phyloP scores from a whole-genome alignment of 306 rosid genomes.

The Cyclanthera cordifolia region DNA sequence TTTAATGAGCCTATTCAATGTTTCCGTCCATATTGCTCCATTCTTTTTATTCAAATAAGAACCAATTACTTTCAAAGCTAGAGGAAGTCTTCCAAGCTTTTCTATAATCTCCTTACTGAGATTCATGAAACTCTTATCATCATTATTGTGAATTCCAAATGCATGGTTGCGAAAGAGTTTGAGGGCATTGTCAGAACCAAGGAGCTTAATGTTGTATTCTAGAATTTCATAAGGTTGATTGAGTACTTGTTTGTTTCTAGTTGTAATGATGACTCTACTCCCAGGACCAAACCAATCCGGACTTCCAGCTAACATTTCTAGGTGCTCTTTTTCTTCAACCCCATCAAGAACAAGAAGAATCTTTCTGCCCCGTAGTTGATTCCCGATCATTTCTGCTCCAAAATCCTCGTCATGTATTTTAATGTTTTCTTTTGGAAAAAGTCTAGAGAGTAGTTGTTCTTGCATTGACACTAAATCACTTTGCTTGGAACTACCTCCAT shows the following conservation, averaged over 20 bases:
- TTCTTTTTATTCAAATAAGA: neutral
- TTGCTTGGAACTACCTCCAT: neutral
- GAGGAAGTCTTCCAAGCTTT: conserved; percentile 6
- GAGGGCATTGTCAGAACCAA: neutral
- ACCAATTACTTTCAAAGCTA: neutral
- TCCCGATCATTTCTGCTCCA: neutral
- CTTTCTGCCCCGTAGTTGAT: neutral
- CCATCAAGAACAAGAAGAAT: neutral
- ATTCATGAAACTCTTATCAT: neutral
- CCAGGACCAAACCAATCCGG: neutral
- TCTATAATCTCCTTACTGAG: neutral
- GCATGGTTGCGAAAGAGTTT: neutral
- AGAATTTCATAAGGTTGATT: neutral
- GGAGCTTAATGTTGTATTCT: neutral
- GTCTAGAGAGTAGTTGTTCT: neutral
- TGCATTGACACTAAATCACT: neutral
- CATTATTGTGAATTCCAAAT: neutral
- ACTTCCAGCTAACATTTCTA: neutral
- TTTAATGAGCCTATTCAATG: neutral
- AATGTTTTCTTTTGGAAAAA: neutral
- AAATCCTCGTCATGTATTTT: neutral
- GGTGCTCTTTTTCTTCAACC: neutral
- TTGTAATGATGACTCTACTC: conserved; percentile 13
- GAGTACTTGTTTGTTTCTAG: neutral
- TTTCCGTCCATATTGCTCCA: neutral